phyloP scores from a whole-genome alignment of 2,329 filamentous ascomycete species.

The Trichoderma atrobrunneum region DNA sequence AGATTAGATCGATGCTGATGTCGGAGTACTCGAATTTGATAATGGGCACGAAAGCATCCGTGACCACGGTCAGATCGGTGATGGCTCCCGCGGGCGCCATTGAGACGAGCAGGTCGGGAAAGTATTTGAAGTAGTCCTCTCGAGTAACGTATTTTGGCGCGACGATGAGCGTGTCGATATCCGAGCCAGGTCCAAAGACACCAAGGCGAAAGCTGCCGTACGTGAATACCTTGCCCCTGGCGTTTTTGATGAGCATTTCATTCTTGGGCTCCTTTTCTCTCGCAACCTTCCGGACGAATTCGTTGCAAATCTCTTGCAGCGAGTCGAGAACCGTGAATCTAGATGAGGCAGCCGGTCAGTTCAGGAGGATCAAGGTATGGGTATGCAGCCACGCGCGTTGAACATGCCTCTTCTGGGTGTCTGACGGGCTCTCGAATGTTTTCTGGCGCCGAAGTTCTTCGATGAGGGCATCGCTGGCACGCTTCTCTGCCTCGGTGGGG shows the following conservation, averaged over 20 bases:
- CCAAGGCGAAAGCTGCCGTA: slow-evolving; percentile 95
- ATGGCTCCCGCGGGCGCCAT: slow-evolving; percentile 78
- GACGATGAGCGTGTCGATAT: slow-evolving; percentile 95
- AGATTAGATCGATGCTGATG: slow-evolving; percentile 94
- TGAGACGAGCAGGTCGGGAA: slow-evolving; percentile 73
- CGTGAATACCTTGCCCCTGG: slow-evolving; percentile 89
- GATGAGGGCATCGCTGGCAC: slow-evolving; percentile 74
- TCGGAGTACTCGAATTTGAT: slow-evolving; percentile 92
- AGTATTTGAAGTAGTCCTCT: slow-evolving; percentile 88
- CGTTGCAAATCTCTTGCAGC: slow-evolving; percentile 75
- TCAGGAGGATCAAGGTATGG: neutral
- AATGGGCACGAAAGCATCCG: slow-evolving; percentile 90
- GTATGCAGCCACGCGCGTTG: too few species aligned
- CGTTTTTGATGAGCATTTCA: slow-evolving; percentile 73
- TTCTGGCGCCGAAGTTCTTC: slow-evolving; percentile 84
- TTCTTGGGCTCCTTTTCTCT: slow-evolving; percentile 68
- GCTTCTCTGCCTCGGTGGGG: slow-evolving; percentile 73
- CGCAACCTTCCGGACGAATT: slow-evolving; percentile 83
- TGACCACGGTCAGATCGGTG: slow-evolving; percentile 78
- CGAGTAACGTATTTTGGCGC: slow-evolving; percentile 85
- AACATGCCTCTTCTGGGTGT: slow-evolving; percentile 75
- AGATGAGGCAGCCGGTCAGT: neutral
- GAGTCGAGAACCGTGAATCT: slow-evolving; percentile 72
- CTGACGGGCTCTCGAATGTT: slow-evolving; percentile 82
- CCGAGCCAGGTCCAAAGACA: slow-evolving; percentile 90